phyloP scores from a whole-genome alignment of 2,329 filamentous ascomycete species.

The Penicillium sclerotigenum region DNA sequence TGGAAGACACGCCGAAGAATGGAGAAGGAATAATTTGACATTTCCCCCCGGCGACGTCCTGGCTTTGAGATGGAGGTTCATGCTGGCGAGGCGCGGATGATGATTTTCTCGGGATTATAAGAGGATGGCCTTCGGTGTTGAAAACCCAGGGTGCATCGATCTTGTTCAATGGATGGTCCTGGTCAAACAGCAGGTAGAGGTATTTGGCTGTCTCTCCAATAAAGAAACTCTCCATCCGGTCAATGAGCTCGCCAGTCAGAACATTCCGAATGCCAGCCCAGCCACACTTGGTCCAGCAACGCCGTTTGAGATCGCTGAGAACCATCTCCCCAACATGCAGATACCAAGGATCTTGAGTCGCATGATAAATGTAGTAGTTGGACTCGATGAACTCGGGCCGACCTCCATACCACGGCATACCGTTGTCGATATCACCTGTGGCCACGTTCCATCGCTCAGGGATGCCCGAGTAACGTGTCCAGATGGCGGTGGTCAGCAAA shows the following conservation, averaged over 20 bases:
- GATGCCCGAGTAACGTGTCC: constrained; percentile 90
- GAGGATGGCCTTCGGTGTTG: constrained; percentile 90
- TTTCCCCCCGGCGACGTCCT: constrained; percentile 42
- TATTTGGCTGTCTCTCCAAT: constrained; percentile 96
- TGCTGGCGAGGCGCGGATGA: constrained; percentile 7
- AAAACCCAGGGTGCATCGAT: constrained; percentile 88
- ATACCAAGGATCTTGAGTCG: constrained; percentile 94
- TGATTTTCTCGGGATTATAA: constrained; percentile 67
- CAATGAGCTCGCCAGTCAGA: constrained; percentile 75
- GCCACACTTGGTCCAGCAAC: constrained; percentile 87
- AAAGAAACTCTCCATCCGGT: constrained; percentile 99
- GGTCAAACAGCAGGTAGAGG: constrained; percentile 84
- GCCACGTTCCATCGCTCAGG: constrained; percentile 91
- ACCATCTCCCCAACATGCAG: constrained; percentile 95
- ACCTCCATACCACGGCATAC: constrained; percentile 91
- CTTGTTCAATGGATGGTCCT: constrained; percentile 79
- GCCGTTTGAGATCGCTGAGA: constrained; percentile 76
- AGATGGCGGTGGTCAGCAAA: constrained; percentile 84
- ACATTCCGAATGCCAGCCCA: constrained; percentile 90
- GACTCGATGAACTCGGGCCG: constrained; percentile 96
- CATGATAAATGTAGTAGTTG: constrained; percentile 91
- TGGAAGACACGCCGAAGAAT: constrained; percentile 71
- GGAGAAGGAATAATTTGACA: constrained; percentile 64
- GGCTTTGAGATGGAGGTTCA: constrained; percentile 7
- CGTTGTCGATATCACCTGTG: constrained; percentile 78